A percentile compares a stretch with the other conserved stretches of the same genome.
Conservation (phyloP, 2,329 filamentous ascomycete species). For the Pseudophaeomoniella oleicola region DNA sequence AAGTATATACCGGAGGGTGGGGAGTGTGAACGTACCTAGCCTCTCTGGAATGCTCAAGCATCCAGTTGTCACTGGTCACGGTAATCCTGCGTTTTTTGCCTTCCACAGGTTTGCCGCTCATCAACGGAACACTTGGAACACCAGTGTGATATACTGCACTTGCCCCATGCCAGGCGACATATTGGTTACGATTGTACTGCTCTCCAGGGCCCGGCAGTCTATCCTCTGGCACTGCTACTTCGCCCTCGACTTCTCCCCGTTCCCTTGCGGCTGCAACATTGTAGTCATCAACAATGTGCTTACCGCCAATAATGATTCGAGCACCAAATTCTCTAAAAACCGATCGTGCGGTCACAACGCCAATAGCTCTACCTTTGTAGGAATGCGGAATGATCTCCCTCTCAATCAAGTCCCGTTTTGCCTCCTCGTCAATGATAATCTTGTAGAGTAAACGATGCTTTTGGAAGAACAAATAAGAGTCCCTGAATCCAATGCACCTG, state of each 20-base stretch:
- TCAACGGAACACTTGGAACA: slow-evolving; percentile 59
- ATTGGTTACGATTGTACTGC: slow-evolving; percentile 97
- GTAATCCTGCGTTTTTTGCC: slow-evolving; percentile 73
- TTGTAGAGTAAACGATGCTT: slow-evolving; percentile 95
- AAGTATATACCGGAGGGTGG: background rate
- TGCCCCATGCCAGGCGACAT: slow-evolving; percentile 95
- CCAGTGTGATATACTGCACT: slow-evolving; percentile 89
- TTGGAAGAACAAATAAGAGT: slow-evolving; percentile 97
- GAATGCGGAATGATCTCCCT: slow-evolving; percentile 92
- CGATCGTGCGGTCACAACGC: slow-evolving; percentile 88
- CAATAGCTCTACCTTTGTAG: slow-evolving; percentile 95
- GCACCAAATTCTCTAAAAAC: slow-evolving; percentile 96
- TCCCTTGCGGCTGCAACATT: slow-evolving; percentile 60
- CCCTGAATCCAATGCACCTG: slow-evolving; percentile 88
- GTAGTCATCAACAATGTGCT: slow-evolving; percentile 79
- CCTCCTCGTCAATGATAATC: slow-evolving; percentile 94
- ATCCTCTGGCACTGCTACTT: slow-evolving; percentile 83
- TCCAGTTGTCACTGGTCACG: slow-evolving; percentile 91
- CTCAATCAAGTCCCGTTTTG: slow-evolving; percentile 92
- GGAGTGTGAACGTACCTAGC: slow-evolving; percentile 58
- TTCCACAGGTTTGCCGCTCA: slow-evolving; percentile 57
- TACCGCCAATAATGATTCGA: slow-evolving; percentile 82
- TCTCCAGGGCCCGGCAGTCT: slow-evolving; percentile 58
- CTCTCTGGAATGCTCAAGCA: slow-evolving; percentile 82
- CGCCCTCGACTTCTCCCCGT: slow-evolving; percentile 71